phyloP scores from a whole-genome alignment of 192 early-diverging fungal genomes.

The Coemansia sp. region DNA sequence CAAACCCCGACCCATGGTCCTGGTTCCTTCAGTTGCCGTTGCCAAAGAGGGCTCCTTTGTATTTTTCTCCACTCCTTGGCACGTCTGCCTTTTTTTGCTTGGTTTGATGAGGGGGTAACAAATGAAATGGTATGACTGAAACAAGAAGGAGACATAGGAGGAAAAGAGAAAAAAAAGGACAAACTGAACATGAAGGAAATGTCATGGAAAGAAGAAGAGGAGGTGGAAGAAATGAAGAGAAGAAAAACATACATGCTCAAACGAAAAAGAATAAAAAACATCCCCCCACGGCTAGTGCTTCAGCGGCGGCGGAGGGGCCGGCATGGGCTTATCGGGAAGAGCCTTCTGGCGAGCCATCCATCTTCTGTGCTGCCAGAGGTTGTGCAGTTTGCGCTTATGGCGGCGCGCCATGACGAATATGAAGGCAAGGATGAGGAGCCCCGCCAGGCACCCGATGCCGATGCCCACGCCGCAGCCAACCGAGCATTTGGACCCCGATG shows the following conservation, averaged over 20 bases:
- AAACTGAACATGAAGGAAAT: background rate
- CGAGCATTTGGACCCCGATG: constrained; percentile 28
- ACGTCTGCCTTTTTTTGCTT: too few species aligned
- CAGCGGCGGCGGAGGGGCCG: constrained; percentile 35
- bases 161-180: background rate
- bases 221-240: background rate
- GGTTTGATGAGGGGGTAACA: too few species aligned
- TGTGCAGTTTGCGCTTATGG: constrained; percentile 41
- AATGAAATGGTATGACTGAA: too few species aligned
- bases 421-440: constrained; percentile 25
- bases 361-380: constrained; percentile 28
- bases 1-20: too few species aligned
- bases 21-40: too few species aligned
- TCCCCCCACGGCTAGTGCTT: constrained; percentile 6
- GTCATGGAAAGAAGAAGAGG: background rate
- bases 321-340: constrained; percentile 48
- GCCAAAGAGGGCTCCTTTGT: too few species aligned
- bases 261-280: background rate
- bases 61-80: too few species aligned
- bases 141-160: background rate
- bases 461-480: constrained; percentile 48
- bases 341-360: constrained; percentile 48
- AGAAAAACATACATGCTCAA: background rate
- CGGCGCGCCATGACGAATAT: constrained; percentile 44
- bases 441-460: constrained; percentile 44